Evolutionary conservation across 352 stramenopile genomes (phyloP).

Genomic region (Pythium pyrilobum): DNA sequence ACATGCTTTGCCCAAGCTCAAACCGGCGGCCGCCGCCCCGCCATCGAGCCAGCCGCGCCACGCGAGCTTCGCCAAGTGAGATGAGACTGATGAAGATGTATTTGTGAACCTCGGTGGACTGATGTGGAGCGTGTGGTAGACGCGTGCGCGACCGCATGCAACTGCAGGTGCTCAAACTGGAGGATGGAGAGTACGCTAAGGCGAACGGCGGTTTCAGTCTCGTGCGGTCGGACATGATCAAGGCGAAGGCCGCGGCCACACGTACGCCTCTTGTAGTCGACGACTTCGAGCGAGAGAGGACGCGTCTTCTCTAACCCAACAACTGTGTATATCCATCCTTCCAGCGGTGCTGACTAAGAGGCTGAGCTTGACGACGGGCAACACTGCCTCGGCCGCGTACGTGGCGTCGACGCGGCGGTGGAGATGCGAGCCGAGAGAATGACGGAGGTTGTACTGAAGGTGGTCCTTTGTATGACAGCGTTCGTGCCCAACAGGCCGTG

Average conservation of each 20-base stretch:
- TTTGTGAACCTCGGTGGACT: background rate
- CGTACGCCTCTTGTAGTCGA: background rate
- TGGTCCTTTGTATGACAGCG: slow-evolving; percentile 6
- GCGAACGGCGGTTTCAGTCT: slow-evolving; percentile 68
- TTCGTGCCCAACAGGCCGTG: slow-evolving; percentile 48
- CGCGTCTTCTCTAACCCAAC: too few relatives aligned
- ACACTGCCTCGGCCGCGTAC: too few relatives aligned
- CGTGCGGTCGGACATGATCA: slow-evolving; percentile 49
- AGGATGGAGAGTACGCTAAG: slow-evolving; percentile 74
- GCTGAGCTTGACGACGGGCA: too few relatives aligned
- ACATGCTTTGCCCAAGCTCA: background rate
- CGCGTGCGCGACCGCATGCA: slow-evolving; percentile 38
- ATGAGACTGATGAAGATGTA: background rate
- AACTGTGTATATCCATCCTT: too few relatives aligned
- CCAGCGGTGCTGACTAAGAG: too few relatives aligned
- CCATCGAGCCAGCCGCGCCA: background rate
- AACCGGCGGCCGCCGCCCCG: background rate
- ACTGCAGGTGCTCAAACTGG: slow-evolving; percentile 44
- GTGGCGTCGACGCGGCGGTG: too few relatives aligned
- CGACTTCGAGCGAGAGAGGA: too few relatives aligned
- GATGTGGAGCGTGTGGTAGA: slow-evolving; percentile 5
- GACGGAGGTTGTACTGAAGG: too few relatives aligned
- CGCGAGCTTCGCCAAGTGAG: slow-evolving; percentile 16
- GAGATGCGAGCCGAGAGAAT: too few relatives aligned
- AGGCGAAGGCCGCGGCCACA: slow-evolving; percentile 3